Conservation (phyloP, 164 flowering plant species). For the Liquidambar formosana region DNA sequence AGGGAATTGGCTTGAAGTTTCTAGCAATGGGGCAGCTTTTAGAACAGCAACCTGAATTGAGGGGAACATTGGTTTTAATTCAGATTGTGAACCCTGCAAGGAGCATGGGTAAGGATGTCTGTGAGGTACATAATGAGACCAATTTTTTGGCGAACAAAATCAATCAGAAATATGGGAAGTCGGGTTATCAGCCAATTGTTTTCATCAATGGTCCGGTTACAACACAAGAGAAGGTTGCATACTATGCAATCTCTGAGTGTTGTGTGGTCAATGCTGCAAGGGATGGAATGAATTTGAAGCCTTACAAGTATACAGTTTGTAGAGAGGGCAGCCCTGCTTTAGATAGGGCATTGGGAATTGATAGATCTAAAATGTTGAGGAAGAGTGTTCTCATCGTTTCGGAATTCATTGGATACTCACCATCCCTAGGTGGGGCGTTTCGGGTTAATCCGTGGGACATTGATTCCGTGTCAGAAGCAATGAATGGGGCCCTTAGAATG, state of each 20-base stretch:
- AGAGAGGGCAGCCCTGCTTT: conserved; percentile 39
- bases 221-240: conserved; percentile 44
- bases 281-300: conserved; percentile 56
- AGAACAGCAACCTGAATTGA: conserved; percentile 22
- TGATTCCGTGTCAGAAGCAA: conserved; percentile 30
- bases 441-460: conserved; percentile 54
- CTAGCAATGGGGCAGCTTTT: conserved; percentile 48
- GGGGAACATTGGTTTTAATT: conserved; percentile 46
- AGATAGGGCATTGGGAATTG: conserved; percentile 27
- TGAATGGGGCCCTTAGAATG: conserved; percentile 32
- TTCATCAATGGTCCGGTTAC: conserved; percentile 33
- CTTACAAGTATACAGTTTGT: conserved; percentile 44
- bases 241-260: conserved; percentile 45
- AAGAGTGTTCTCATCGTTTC: conserved; percentile 46
- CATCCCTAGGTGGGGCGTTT: conserved; percentile 52
- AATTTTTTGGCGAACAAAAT: conserved; percentile 19
- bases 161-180: conserved; percentile 32
- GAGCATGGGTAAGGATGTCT: conserved; percentile 43
- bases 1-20: conserved; percentile 57
- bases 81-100: conserved; percentile 62
- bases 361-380: conserved; percentile 4
- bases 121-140: conserved; percentile 36
- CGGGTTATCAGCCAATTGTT: conserved; percentile 46
- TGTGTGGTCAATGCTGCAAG: conserved; percentile 44
- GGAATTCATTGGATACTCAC: conserved; percentile 50